Evolutionary conservation across 352 stramenopile genomes (phyloP).

Genomic region (Phytophthora nicotianae): DNA sequence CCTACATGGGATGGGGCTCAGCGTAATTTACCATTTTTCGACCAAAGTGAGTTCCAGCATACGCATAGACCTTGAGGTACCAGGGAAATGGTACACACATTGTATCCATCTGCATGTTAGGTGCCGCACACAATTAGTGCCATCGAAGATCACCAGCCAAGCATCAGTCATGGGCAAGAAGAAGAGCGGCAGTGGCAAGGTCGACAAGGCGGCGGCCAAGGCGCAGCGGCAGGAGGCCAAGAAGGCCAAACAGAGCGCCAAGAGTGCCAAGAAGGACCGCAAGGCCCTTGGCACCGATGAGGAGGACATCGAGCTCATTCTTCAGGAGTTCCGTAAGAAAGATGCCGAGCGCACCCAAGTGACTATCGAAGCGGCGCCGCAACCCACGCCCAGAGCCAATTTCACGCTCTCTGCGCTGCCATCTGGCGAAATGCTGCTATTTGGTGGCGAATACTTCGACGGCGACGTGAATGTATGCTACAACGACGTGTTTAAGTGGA

Average conservation of each 20-base stretch:
- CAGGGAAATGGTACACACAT: too few relatives aligned
- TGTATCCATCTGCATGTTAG: not conserved
- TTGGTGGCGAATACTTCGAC: slow-evolving; percentile 98
- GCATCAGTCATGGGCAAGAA: slow-evolving; percentile 64
- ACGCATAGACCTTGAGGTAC: too few relatives aligned
- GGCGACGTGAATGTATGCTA: slow-evolving; percentile 96
- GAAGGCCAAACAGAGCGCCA: slow-evolving; percentile 83
- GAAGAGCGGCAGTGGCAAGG: slow-evolving; percentile 55
- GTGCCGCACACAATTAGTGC: not conserved
- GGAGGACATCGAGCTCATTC: slow-evolving; percentile 81
- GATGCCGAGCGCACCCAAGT: slow-evolving; percentile 76
- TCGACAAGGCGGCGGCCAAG: slow-evolving; percentile 75
- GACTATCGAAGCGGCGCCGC: slow-evolving; percentile 47
- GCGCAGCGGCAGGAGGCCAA: slow-evolving; percentile 78
- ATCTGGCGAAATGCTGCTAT: slow-evolving; percentile 90
- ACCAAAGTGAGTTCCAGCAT: too few relatives aligned
- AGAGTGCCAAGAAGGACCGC: slow-evolving; percentile 79
- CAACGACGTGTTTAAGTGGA: slow-evolving; percentile 96
- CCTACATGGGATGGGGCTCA: too few relatives aligned
- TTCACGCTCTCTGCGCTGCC: slow-evolving; percentile 79
- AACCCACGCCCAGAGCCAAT: slow-evolving; percentile 77
- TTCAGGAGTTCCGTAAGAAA: slow-evolving; percentile 83
- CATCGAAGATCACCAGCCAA: slow-evolving; percentile 6
- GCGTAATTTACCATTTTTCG: too few relatives aligned
- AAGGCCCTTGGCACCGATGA: slow-evolving; percentile 78